Conservation (phyloP, 352 stramenopile species). For the Globisporangium orthogonon region DNA sequence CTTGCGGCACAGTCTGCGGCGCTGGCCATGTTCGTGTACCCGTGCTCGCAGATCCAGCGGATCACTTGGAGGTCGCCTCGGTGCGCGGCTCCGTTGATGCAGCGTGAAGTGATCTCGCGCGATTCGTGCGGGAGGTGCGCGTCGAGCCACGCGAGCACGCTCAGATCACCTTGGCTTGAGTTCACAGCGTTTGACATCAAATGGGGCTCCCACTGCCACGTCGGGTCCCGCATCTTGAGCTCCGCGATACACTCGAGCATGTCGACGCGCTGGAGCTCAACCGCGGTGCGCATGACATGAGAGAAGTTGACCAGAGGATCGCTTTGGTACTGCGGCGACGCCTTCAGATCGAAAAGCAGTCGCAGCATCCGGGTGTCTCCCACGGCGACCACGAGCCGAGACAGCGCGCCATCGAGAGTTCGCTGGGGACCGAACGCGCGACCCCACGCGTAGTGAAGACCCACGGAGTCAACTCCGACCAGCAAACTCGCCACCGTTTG, state of each 20-base stretch:
- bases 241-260: background rate
- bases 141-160: slow-evolving; percentile 4
- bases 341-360: background rate
- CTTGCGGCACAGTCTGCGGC: background rate
- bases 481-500: background rate
- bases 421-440: background rate
- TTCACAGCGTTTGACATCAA: background rate
- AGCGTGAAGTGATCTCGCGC: background rate
- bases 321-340: background rate
- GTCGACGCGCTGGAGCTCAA: background rate
- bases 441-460: background rate
- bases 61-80: background rate
- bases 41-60: background rate
- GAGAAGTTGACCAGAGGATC: background rate
- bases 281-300: background rate
- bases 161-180: background rate
- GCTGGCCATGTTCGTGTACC: background rate
- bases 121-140: background rate
- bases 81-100: background rate
- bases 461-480: background rate
- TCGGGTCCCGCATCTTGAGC: background rate
- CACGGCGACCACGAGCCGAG: background rate
- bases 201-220: slow-evolving; percentile 1
- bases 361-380: background rate
- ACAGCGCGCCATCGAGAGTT: background rate